Percentiles rank a stretch among this genome's conserved stretches.
phyloP scores from a whole-genome alignment of 129 eudicot genomes.

The Escallonia herrerae region DNA sequence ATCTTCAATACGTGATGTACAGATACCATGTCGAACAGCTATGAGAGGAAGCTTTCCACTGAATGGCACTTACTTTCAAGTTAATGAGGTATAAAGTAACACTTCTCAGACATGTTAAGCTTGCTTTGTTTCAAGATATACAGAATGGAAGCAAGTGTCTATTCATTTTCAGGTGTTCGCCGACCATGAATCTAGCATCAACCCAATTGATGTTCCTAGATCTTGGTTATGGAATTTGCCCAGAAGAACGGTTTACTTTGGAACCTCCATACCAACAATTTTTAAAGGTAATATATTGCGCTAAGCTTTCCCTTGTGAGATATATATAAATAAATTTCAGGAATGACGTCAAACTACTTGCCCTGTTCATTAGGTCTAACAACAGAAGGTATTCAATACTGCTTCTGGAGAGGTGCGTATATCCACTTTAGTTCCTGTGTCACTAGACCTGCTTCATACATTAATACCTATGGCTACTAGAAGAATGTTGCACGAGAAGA shows the following conservation, averaged over 20 bases:
- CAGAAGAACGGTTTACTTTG: constrained; percentile 83
- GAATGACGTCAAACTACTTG: neutral
- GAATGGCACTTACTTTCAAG: constrained; percentile 94
- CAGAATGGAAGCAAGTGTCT: neutral
- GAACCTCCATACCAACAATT: constrained; percentile 72
- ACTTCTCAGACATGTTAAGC: neutral
- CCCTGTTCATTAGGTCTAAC: constrained; percentile 41
- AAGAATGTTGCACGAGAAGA: too few relatives aligned
- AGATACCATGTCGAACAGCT: constrained; percentile 97
- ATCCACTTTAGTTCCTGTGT: constrained; percentile 10
- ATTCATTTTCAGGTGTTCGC: constrained; percentile 67
- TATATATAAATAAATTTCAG: neutral
- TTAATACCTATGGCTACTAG: neutral
- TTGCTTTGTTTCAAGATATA: neutral
- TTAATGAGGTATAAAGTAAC: constrained; percentile 69
- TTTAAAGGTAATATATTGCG: constrained; percentile 56
- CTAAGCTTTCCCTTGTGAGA: neutral
- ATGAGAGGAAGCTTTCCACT: constrained; percentile 92
- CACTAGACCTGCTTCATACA: neutral
- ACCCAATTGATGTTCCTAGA: constrained; percentile 77
- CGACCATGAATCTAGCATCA: constrained; percentile 78
- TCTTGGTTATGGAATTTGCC: constrained; percentile 77
- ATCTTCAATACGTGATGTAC: constrained; percentile 5
- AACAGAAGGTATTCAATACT: constrained; percentile 68
- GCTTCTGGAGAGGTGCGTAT: constrained; percentile 88